Conservation (phyloP, 257 asterid genomes). For the Nicotiana attenuata region DNA sequence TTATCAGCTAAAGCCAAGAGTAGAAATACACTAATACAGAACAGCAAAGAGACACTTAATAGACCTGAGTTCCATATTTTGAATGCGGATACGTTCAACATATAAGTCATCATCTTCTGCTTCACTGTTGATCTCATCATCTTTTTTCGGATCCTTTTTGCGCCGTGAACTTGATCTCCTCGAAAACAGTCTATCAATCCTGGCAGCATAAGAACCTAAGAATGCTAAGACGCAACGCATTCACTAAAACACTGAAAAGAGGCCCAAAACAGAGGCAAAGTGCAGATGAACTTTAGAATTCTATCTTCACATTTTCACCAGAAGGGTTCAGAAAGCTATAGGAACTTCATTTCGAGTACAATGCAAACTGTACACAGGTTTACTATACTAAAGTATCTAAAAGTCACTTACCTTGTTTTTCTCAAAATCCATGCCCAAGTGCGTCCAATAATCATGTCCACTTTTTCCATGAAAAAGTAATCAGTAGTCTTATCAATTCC, state of each 20-base stretch:
- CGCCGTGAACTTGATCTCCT: conserved; percentile 45
- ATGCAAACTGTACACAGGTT: neutral
- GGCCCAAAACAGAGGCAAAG: neutral
- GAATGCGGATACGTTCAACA: conserved; percentile 90
- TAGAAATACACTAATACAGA: neutral
- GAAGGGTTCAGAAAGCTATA: neutral
- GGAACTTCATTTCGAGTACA: conserved; percentile 1
- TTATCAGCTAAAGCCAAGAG: neutral
- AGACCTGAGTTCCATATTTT: conserved; percentile 86
- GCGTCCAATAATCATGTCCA: conserved; percentile 70
- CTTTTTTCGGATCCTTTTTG: conserved; percentile 42
- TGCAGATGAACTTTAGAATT: neutral
- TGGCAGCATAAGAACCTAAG: conserved; percentile 18
- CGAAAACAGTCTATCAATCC: conserved; percentile 55
- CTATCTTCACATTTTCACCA: neutral
- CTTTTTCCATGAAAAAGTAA: conserved; percentile 92
- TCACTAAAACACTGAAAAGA: neutral
- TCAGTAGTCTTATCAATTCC: conserved; percentile 85
- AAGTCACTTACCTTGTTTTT: conserved; percentile 56
- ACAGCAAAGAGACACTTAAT: neutral
- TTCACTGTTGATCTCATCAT: conserved; percentile 45
- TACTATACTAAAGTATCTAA: conserved; percentile 26
- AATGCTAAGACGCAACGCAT: neutral
- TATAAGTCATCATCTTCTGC: conserved; percentile 41
- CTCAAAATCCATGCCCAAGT: conserved; percentile 77